Evolutionary conservation across 1,284 basidiomycete genomes (phyloP).

Genomic region (Tilletia walkeri): DNA sequence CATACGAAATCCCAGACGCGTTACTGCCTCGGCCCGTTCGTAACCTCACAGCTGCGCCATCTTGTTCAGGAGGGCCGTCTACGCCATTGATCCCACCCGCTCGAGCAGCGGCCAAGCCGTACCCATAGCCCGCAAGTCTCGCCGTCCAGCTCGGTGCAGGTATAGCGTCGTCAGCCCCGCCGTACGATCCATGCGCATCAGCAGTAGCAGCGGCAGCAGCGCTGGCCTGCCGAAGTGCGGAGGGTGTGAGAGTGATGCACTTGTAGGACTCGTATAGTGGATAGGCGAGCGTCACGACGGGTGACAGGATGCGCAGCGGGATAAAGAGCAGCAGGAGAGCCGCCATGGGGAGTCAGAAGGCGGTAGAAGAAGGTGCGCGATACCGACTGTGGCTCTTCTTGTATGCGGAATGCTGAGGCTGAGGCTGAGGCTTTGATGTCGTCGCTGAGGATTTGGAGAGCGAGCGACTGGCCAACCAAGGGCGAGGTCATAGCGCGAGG

Average conservation of each 20-base stretch:
- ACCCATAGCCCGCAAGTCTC: slow-evolving; percentile 2
- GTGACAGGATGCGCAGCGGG: slow-evolving; percentile 38
- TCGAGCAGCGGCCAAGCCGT: background rate
- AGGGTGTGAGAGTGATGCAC: slow-evolving; percentile 32
- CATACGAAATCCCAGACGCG: background rate
- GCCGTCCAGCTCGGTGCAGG: slow-evolving; percentile 14
- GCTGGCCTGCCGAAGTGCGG: background rate
- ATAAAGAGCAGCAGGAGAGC: slow-evolving; percentile 29
- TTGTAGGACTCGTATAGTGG: slow-evolving; percentile 49
- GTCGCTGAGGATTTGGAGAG: too few species aligned
- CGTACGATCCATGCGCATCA: background rate
- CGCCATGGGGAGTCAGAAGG: slow-evolving; percentile 24
- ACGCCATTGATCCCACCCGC: background rate
- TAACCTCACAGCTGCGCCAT: slow-evolving; percentile 2
- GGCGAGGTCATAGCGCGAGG: too few species aligned
- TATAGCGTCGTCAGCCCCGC: background rate
- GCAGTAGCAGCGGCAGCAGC: background rate
- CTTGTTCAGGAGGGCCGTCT: background rate
- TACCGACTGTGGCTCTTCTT: too few species aligned
- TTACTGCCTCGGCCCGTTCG: background rate
- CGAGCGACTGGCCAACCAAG: too few species aligned
- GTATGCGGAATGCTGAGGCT: too few species aligned
- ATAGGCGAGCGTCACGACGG: slow-evolving; percentile 37
- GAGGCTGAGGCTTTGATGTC: too few species aligned
- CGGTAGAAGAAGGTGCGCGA: too few species aligned